Conservation (phyloP, 305 asterid species). For the Solanum hybrid region DNA sequence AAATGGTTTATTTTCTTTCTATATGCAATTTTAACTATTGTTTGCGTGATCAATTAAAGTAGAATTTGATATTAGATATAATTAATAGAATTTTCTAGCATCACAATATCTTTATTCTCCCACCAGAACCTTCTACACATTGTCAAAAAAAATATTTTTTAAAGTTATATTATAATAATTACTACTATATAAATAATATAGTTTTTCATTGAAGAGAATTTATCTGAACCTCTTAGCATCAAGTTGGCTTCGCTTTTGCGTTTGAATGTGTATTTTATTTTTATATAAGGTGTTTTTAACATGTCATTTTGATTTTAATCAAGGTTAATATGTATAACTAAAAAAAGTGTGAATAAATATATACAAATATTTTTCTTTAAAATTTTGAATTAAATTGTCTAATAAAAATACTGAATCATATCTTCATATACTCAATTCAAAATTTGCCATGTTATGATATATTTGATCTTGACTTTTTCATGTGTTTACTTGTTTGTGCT, state of each 20-base stretch:
- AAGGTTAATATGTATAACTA: too few species aligned
- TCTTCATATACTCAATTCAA: too few species aligned
- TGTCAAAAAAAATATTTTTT: neutral
- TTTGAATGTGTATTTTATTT: too few species aligned
- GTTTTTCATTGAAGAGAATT: too few species aligned
- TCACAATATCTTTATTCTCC: neutral
- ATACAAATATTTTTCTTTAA: neutral
- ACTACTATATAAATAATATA: too few species aligned
- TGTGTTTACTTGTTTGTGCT: neutral
- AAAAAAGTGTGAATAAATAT: neutral
- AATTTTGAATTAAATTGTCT: neutral
- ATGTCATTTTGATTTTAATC: neutral
- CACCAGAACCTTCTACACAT: neutral
- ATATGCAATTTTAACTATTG: too few species aligned
- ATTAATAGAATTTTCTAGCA: too few species aligned
- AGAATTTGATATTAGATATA: neutral
- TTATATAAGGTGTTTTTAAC: neutral
- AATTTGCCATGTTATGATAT: too few species aligned
- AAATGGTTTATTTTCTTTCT: too few species aligned
- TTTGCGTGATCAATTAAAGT: too few species aligned
- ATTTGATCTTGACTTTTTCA: accelerated
- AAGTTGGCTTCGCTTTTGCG: neutral
- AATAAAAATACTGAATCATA: too few species aligned
- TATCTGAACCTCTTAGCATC: neutral
- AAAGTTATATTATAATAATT: too few species aligned